phyloP scores from a whole-genome alignment of 1,284 basidiomycete species.

The Trichosporon coremiiforme region DNA sequence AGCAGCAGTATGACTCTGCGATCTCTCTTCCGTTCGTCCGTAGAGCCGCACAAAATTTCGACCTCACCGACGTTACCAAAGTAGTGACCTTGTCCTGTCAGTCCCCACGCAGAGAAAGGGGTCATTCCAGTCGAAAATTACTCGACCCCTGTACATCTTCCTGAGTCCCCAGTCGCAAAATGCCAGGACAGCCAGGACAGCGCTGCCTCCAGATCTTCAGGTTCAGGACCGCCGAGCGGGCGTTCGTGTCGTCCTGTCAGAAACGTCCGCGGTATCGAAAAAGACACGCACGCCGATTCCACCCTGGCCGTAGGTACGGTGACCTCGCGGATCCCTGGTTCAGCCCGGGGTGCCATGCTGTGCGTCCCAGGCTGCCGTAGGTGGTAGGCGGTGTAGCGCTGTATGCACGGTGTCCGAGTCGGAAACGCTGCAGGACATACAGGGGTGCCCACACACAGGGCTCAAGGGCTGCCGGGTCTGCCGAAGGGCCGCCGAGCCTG shows the following conservation, averaged over 20 bases:
- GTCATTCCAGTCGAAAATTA: neutral
- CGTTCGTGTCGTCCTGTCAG: slow-evolving; percentile 1
- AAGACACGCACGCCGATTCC: neutral
- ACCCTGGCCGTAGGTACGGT: too few species aligned
- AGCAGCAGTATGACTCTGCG: neutral
- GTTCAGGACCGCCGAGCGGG: neutral
- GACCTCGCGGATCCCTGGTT: neutral
- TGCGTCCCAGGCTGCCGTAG: too few species aligned
- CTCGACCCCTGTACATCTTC: neutral
- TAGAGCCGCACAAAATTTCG: neutral
- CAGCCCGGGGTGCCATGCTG: neutral
- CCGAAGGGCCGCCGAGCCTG: neutral
- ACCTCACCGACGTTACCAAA: neutral
- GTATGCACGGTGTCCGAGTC: neutral
- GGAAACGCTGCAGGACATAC: neutral
- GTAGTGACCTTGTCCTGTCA: neutral
- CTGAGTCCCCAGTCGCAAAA: too few species aligned
- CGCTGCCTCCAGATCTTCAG: neutral
- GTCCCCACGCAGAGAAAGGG: neutral
- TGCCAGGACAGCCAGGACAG: neutral
- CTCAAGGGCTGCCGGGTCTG: neutral
- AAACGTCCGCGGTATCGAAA: neutral
- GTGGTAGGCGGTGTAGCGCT: too few species aligned
- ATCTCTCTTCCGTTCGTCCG: neutral
- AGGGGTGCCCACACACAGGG: neutral